Evolutionary conservation across 768 basidiomycete species (phyloP), one percentile per base, ranked within the genome.

Genomic region (Boletellus sp.): DNA sequence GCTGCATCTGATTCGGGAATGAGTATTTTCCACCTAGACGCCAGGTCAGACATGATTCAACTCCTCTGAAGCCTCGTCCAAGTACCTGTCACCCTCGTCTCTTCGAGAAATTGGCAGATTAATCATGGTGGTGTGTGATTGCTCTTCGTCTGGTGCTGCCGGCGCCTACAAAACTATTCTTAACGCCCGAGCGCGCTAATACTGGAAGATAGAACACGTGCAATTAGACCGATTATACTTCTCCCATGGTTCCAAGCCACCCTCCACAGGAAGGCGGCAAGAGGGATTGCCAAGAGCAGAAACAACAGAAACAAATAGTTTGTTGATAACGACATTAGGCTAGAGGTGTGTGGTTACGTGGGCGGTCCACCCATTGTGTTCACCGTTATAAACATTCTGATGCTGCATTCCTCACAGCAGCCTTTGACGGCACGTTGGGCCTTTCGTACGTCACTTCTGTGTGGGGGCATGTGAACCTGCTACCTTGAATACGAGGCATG

Each of bases 251-350:
- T 15, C 42, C 51, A 46, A 35, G 48, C 40, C 36, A 4, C 32
- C 40, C 24, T 49, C 24, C 36, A 36, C n/a, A 24, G 10, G 35
- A 43, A 11, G 13, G 23, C 17, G 4, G 34, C 20, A 33, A 53
- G 24, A 19, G 39, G 40, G 1, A 56, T 11, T 6, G 41, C 1
- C 13, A 58, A 19, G 16, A 58, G 35, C 26, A 64, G 47, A 34
- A 55, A 54, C 33, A 63, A 28, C 31, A 64, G 41, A 47, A 53
- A 64, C 20, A 55, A 47, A 35, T 36, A n/a, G 4, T 50, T 53
- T 23, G 43, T 35, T 2, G 49, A 26, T 37, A 26, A 43, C 33
- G 33, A 22, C 55, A 62, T 64, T 2, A 11, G 42, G 17, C 35
- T 15, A 42, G 20, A 40, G 53, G 51, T 51, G 20, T 26, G 46